Evolutionary conservation across 345 rosid genomes (phyloP).

Genomic region (Brassica juncea): DNA sequence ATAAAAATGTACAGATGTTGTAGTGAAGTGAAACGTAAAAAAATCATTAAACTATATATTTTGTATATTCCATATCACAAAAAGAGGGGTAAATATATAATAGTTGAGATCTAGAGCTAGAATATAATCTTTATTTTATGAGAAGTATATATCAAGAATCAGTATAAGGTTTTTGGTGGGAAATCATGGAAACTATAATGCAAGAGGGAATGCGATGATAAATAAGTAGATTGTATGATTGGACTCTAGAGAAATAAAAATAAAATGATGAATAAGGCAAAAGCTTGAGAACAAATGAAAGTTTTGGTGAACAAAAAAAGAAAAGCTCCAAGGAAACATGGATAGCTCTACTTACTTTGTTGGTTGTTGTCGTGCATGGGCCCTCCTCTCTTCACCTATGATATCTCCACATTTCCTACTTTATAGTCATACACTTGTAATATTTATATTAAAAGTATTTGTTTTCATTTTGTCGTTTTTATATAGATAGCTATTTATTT

Average conservation of each 20-base stretch:
- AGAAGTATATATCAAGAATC: slow-evolving; percentile 9
- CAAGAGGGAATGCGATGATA: slow-evolving; percentile 4
- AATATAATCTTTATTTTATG: background rate
- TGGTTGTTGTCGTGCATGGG: slow-evolving; percentile 25
- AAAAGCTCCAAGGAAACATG: slow-evolving; percentile 36
- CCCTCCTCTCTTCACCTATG: background rate
- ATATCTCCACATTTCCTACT: slow-evolving; percentile 27
- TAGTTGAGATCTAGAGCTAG: background rate
- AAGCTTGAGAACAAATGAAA: slow-evolving; percentile 18
- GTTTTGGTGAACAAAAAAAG: slow-evolving; percentile 15
- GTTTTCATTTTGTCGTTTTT: slow-evolving; percentile 2
- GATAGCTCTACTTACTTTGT: slow-evolving; percentile 35
- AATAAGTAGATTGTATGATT: slow-evolving; percentile 20
- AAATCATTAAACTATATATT: background rate
- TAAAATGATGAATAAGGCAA: slow-evolving; percentile 17
- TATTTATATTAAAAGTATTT: background rate
- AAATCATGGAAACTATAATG: background rate
- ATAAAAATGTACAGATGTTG: background rate
- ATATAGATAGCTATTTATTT: background rate
- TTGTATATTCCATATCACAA: background rate
- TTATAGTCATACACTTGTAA: background rate
- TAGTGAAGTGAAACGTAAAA: background rate
- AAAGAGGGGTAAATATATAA: background rate
- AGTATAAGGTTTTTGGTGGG: background rate
- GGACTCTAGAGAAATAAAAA: slow-evolving; percentile 9